Evolutionary conservation across 768 basidiomycete genomes (phyloP).

Genomic region (Rhizopogon rudus): DNA sequence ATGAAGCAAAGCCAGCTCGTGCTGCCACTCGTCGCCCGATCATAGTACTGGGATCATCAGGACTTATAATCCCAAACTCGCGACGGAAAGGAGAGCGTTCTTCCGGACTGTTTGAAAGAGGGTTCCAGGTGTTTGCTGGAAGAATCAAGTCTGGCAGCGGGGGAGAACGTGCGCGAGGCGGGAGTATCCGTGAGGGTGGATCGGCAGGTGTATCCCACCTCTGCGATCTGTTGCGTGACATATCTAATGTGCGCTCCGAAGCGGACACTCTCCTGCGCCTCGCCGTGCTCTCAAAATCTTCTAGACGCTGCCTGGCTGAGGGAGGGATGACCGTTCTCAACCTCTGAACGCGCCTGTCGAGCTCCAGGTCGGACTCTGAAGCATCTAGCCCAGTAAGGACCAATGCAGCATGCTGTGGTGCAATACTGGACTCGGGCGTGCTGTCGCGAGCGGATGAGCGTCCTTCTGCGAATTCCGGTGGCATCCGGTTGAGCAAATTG

Average conservation of each 20-base stretch:
- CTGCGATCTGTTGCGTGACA: background rate
- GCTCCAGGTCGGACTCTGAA: conserved; percentile 15
- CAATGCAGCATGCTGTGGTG: conserved; percentile 25
- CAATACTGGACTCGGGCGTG: conserved; percentile 18
- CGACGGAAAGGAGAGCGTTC: conserved; percentile 11
- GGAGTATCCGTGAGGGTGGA: background rate
- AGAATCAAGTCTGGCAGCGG: conserved; percentile 25
- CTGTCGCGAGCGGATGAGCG: conserved; percentile 6
- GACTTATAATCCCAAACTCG: conserved; percentile 13
- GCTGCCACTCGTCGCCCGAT: conserved; percentile 31
- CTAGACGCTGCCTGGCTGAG: conserved; percentile 27
- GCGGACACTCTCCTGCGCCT: conserved; percentile 11
- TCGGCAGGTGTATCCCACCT: conserved; percentile 12
- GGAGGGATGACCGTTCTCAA: conserved; percentile 25
- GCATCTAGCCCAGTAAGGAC: conserved; percentile 21
- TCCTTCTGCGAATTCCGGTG: conserved; percentile 24
- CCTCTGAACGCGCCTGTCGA: conserved; percentile 23
- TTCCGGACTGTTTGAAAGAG: conserved; percentile 3
- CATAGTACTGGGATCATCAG: conserved; percentile 29
- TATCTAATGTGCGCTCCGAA: background rate
- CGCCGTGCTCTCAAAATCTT: conserved; percentile 20
- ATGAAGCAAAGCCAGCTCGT: conserved; percentile 12
- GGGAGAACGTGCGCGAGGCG: conserved; percentile 21
- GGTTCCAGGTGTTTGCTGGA: conserved; percentile 7
- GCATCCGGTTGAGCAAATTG: conserved; percentile 35